Evolutionary conservation across 352 stramenopile genomes (phyloP), one percentile per base, ranked within the genome.

Genomic region (Globisporangium cystogenes): DNA sequence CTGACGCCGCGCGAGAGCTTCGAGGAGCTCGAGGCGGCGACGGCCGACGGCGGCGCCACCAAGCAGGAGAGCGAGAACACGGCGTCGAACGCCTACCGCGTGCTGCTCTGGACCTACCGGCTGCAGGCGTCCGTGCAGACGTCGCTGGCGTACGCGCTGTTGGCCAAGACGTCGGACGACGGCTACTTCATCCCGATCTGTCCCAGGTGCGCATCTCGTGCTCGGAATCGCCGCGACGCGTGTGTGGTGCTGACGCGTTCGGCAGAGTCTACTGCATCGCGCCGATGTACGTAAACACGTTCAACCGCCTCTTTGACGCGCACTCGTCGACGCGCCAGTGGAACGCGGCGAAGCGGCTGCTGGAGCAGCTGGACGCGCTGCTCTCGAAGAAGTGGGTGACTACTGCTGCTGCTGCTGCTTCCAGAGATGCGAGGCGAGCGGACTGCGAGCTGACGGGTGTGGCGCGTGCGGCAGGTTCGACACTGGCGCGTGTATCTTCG

Each of bases 171-270:
- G 7, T 87, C 79, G 7, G 82, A 93, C 14, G 82, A 93, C 41
- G 80, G 82, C 3, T 90, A 82, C 41, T 90, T 93, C 29, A 79
- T 93, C 27, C 74, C 83, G 23, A 90, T 93, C 29, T 80, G 79
- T 15, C 82, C 82, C 31, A 67, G 82, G 82, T 92, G 58, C 15
- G 39, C 29, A 46, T 14, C 29, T 51, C 27, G 2, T 57, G n/a
- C 43, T 51, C 20, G 16, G n/a, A n/a, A n/a, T n/a, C n/a, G 15
- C 24, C 11, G 1, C 23, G n/a, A 45, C 20, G 21, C 18, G 46
- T 8, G 12, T 54, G 46, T 54, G 15, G 7, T 36, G n/a, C n/a
- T n/a, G n/a, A n/a, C 31, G 12, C 10, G n/a, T 35, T 27, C 20
- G n/a, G 26, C 50, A 93, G 82, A 44, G 76, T 93, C 26, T 90